Base-by-base conservation (phyloP, 306 rosid genomes). In the Hylodesmum podocarpum region DNA sequence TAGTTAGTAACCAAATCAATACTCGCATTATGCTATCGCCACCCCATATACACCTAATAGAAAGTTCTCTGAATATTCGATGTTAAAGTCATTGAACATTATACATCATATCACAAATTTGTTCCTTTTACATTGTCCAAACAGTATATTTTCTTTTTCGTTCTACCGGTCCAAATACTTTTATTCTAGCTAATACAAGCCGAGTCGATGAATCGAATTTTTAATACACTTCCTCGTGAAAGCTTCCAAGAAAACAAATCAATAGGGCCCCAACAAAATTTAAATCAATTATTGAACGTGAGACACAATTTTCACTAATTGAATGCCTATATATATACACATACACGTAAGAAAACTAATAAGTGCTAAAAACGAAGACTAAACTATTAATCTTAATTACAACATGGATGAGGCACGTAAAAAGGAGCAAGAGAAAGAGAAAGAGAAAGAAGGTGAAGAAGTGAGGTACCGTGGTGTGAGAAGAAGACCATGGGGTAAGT, bases 401-500 rank as follows among this genome's bases (percentile, higher is more conserved):
- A 61, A 33, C 27, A 53, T 70, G 76, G 53, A 72, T 47, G 83
- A 85, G 1, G 78, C 57, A 73, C 72, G 57, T 16, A 61, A 28
- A 14, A 80, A 27, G 19, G 51, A 66, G 73, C 57, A 74, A n/a
- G 72, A 82, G 13, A 50, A 75, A 5, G 72, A 82, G 13, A 50
- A 75, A 5, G 80, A 73, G 46, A 65, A 68, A 70, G 78, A 29
- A 24, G 58, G 49, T 3, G 88, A 86, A 72, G 87, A 77, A 44
- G 81, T 73, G 51, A 82, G 37, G 53, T 90, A 79, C 66, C 87
- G 93, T 0, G 96, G 96, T 0, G 96, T 88, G 16, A 82, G 96
- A 18, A 65, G 63, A 68, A 65, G 96, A 81, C 96, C 96, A 2
- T 90, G 91, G 96, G 96, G 96, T 39, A 90, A 90, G 76, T 90